Conservation (phyloP, 805 yeast genomes). For the Candida quercuum region DNA sequence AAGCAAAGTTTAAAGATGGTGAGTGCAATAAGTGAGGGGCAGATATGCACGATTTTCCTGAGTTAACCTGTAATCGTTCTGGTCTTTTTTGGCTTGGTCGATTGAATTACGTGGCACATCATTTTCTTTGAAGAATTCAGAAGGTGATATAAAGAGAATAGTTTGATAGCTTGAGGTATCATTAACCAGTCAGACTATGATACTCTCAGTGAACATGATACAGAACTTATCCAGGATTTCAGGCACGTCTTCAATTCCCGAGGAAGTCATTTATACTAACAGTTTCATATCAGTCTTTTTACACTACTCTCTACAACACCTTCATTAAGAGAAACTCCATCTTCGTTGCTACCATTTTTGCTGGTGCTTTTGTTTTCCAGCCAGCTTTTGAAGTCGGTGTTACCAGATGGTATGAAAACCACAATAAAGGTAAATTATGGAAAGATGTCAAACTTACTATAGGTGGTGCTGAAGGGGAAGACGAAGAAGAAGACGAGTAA, state of each 20-base stretch:
- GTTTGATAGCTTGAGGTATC: too few relatives aligned
- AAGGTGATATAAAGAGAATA: too few relatives aligned
- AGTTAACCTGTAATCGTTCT: too few relatives aligned
- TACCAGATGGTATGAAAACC: slow-evolving; percentile 67
- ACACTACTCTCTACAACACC: slow-evolving; percentile 53
- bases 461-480: slow-evolving; percentile 59
- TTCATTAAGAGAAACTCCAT: slow-evolving; percentile 87
- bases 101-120: too few relatives aligned
- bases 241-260: background rate
- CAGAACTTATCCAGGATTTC: too few relatives aligned
- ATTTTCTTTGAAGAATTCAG: too few relatives aligned
- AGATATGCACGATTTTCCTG: too few relatives aligned
- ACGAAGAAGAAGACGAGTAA: slow-evolving; percentile 44
- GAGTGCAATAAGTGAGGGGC: too few relatives aligned
- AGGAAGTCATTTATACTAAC: slow-evolving; percentile 4
- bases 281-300: slow-evolving; percentile 26
- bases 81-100: too few relatives aligned
- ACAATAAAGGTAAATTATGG: slow-evolving; percentile 86
- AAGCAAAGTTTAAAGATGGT: background rate
- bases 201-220: too few relatives aligned
- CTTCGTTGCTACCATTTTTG: slow-evolving; percentile 77
- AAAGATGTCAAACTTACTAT: slow-evolving; percentile 63
- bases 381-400: slow-evolving; percentile 63
- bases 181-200: too few relatives aligned
- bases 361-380: slow-evolving; percentile 83